These are phyloP conservation scores for Haplosporangium gracile DNA, from an alignment of 192 early-diverging fungal species.

Conservation along the genomic window DNA sequence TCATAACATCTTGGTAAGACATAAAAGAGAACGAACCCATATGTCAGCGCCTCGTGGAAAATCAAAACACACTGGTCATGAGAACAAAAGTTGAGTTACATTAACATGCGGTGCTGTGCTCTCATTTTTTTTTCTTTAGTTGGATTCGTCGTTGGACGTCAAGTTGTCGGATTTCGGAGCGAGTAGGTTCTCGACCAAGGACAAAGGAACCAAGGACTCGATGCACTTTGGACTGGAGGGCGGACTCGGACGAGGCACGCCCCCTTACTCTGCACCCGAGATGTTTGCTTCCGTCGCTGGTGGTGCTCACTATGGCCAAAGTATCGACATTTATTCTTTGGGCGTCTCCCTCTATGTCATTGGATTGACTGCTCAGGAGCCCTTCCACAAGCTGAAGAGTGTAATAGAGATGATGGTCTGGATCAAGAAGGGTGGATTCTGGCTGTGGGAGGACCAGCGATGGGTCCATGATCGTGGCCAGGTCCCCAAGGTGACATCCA, in stretches of 20 bases:
- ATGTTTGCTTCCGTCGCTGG: constrained; percentile 54
- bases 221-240: constrained; percentile 23
- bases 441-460: constrained; percentile 66
- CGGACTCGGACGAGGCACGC: constrained; percentile 55
- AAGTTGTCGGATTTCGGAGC: constrained; percentile 56
- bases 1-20: constrained; percentile 68
- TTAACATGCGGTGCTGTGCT: constrained; percentile 12
- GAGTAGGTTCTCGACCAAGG: constrained; percentile 30
- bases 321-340: constrained; percentile 65
- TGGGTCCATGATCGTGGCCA: constrained; percentile 55
- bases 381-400: constrained; percentile 67
- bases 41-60: constrained; percentile 11
- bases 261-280: constrained; percentile 71
- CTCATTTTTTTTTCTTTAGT: constrained; percentile 51
- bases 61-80: neutral
- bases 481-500: constrained; percentile 26
- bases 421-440: constrained; percentile 72
- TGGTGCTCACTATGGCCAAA: constrained; percentile 16
- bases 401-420: constrained; percentile 72
- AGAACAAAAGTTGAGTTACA: neutral
- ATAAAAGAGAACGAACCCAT: neutral
- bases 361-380: constrained; percentile 69
- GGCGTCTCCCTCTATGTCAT: constrained; percentile 71
- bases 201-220: neutral
- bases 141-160: constrained; percentile 44